Base-by-base conservation (phyloP, 2,329 filamentous ascomycete genomes). In the Pseudopyricularia javanii region DNA sequence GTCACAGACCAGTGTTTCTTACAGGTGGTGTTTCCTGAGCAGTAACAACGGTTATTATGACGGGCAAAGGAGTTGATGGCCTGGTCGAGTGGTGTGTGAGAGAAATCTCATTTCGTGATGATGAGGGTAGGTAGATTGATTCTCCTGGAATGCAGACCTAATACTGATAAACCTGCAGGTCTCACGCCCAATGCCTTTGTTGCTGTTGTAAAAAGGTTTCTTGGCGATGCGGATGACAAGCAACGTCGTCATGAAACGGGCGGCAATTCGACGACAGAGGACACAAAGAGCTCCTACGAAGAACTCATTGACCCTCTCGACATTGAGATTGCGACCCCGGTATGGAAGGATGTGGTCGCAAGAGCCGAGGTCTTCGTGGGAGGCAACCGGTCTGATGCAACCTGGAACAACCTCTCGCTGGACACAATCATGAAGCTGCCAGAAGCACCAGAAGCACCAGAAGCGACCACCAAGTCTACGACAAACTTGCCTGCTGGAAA, bases 41-140 rank as follows among this genome's bases (percentile, higher is more conserved):
- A 45, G 40, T 14, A 12, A 26, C 20, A 12, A 11, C 15, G 24
- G 22, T 15, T 35, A 11, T 26, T 33, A 54, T 43, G 26, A 69
- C 69, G 66, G 64, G 63, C 47, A 65, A 61, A 57, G 70, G 69
- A 58, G 66, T 73, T 55, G 71, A 74, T 60, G 68, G 69, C 60
- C 61, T 73, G 59, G 65, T 73, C 51, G 70, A 74, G 58, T 67
- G 65, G 55, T 68, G 73, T 55, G 63, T 74, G 53, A 65, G 63
- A 1, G 69, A 73, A 62, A 70, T 71, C 43, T 70, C 70, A 17
- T 72, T 71, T 59, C 68, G 66, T 34, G 70, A 71, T 33, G 63
- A 68, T 52, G 63, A 63, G 57, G 70, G 71, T 73, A 55, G 61
- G 70, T 9, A 30, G 64, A 49, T 34, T 34, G 15, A 4, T 20